Conservation (phyloP, 83 land plant genomes). For the Picea abies region DNA sequence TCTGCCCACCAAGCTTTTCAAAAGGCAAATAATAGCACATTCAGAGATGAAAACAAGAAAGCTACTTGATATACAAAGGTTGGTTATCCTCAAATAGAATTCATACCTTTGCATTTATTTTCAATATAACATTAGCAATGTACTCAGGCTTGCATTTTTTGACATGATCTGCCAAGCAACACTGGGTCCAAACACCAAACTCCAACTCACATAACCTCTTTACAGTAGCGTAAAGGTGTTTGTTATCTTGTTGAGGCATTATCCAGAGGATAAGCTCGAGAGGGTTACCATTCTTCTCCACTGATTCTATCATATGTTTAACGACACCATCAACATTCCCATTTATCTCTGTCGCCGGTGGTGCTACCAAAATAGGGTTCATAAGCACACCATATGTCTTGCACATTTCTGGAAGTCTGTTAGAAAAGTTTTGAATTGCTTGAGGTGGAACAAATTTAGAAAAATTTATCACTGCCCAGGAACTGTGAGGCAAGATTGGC, state of each 20-base stretch:
- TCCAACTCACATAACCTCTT: slow-evolving; percentile 33
- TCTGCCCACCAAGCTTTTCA: slow-evolving; percentile 28
- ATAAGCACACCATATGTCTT: background rate
- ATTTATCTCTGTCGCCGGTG: too few species aligned
- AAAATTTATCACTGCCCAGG: slow-evolving; percentile 21
- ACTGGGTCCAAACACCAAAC: slow-evolving; percentile 27
- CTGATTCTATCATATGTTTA: too few species aligned
- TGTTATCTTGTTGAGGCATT: slow-evolving; percentile 25
- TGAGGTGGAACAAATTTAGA: background rate
- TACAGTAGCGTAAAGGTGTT: slow-evolving; percentile 24
- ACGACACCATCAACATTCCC: too few species aligned
- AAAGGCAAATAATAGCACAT: background rate
- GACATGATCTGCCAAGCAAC: slow-evolving; percentile 27
- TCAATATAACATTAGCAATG: slow-evolving; percentile 30
- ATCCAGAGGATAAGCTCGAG: background rate
- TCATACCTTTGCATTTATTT: slow-evolving; percentile 32
- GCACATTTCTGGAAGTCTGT: background rate
- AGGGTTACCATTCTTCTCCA: background rate
- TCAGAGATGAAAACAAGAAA: background rate
- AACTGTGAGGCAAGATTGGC: too few species aligned
- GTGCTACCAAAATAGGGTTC: background rate
- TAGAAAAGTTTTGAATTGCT: background rate
- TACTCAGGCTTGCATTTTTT: slow-evolving; percentile 25
- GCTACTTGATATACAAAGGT: background rate
- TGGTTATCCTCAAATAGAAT: background rate